phyloP scores from a whole-genome alignment of 2,329 filamentous ascomycete genomes.

The Rutstroemia sp. region DNA sequence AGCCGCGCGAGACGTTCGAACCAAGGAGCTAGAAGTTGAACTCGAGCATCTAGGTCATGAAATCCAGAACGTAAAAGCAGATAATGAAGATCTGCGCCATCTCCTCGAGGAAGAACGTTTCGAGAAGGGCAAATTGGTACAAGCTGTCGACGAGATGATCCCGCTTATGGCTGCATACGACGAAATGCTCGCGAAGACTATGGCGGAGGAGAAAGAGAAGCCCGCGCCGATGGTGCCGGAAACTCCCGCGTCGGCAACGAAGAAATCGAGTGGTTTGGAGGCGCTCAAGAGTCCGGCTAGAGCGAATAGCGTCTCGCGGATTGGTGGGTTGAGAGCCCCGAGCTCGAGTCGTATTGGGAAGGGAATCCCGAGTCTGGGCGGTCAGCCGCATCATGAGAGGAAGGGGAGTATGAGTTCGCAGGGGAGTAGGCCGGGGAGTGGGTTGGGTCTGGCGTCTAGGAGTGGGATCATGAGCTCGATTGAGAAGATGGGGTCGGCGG shows the following conservation, averaged over 20 bases:
- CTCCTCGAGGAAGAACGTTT: constrained; percentile 68
- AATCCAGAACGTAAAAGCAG: constrained; percentile 58
- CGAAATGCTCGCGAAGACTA: constrained; percentile 27
- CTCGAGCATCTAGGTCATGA: constrained; percentile 68
- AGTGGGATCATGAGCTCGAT: constrained; percentile 80
- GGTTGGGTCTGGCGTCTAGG: constrained; percentile 34
- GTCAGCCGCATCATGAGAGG: constrained; percentile 16
- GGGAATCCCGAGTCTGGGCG: background rate
- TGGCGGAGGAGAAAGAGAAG: constrained; percentile 4
- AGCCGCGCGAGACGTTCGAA: constrained; percentile 63
- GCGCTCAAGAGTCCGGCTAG: constrained; percentile 16
- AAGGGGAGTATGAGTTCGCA: constrained; percentile 33
- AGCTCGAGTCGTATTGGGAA: constrained; percentile 26
- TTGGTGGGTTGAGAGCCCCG: constrained; percentile 55
- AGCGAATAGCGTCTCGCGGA: constrained; percentile 48
- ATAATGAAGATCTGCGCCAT: constrained; percentile 57
- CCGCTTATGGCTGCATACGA: constrained; percentile 48
- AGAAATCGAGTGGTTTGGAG: constrained; percentile 1
- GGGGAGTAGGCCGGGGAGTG: constrained; percentile 24
- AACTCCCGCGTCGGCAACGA: constrained; percentile 14
- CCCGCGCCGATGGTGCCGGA: constrained; percentile 20
- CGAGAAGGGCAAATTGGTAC: constrained; percentile 78
- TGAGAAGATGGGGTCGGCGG: constrained; percentile 69
- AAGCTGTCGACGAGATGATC: constrained; percentile 79
- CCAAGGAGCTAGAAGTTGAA: constrained; percentile 68